phyloP scores from a whole-genome alignment of 129 eudicot species.

The Pulicaria dysenterica region DNA sequence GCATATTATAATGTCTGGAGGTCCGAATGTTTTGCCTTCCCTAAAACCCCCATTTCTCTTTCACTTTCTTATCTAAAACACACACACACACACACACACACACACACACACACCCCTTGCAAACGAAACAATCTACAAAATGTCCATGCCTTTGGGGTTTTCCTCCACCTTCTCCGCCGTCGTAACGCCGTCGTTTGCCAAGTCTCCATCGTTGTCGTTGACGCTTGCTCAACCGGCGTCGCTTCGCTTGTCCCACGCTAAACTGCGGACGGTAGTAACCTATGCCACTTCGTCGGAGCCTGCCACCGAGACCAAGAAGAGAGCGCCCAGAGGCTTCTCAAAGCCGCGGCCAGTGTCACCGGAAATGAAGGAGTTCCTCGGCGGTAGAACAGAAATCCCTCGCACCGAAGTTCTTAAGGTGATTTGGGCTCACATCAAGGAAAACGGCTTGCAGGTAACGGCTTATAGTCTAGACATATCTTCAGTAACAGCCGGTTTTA shows the following conservation, averaged over 20 bases:
- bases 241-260: not conserved
- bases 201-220: conserved; percentile 20
- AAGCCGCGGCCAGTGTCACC: conserved; percentile 47
- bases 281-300: conserved; percentile 41
- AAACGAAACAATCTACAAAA: conserved; percentile 1
- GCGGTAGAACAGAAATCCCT: conserved; percentile 40
- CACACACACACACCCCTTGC: not conserved
- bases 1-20: not conserved
- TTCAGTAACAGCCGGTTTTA: not conserved
- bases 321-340: conserved; percentile 43
- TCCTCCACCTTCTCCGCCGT: conserved; percentile 29
- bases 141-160: conserved; percentile 38
- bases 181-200: conserved; percentile 24
- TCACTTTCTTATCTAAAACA: conserved; percentile 5
- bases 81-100: not conserved
- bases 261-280: conserved; percentile 15
- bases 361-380: conserved; percentile 46
- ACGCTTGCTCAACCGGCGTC: conserved; percentile 3
- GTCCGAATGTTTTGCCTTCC: not conserved
- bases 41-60: conserved; percentile 16
- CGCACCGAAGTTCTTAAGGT: conserved; percentile 44
- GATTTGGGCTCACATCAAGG: conserved; percentile 46
- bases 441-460: conserved; percentile 39
- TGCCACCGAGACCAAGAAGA: conserved; percentile 36
- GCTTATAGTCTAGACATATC: not conserved